Evolutionary conservation across 371 early-diverging fungal genomes (phyloP), one percentile per base, ranked within the genome.

Genomic region (Smittium mucronatum): DNA sequence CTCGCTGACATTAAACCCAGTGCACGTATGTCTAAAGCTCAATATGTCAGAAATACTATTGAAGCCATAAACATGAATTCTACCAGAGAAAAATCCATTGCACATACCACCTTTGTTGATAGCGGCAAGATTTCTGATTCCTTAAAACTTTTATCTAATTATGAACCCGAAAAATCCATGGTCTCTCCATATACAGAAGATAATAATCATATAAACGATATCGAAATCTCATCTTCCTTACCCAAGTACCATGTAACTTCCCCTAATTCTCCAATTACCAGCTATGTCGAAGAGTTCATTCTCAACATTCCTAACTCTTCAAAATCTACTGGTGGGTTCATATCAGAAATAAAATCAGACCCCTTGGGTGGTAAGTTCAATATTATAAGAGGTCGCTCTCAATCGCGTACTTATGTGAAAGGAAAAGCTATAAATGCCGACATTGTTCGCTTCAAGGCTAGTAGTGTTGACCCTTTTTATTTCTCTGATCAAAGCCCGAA

Each of bases 1-100:
- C 85, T 91, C 35, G 92, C 91, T 25, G 86, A 88, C 72, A 86
- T 81, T 58, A 83, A 85, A 33, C 80, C 77, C 1, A 80, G 72
- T 32, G 73, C 75, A 36, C 74, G 81, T 21, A 87, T 87, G 85
- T 71, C 77, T 15, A 74, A 75, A 71, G 79, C 77, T 58, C 70
- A 71, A 28, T 87, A 83, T 70, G 75, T 88, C 2, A 74, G 76
- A 47, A 88, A 86, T 36, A 79, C 81, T 2, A 73, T 81, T 17
- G 81, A 81, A 31, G 79, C 81, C 0, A 75, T 81, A 29, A 47
- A 69, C 15, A 75, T 77, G 71, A 78, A 78, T 71, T 5, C 47
- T 47, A 47, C 5, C 47, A 47, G 21, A 47, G 47, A 47, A 47
- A 47, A 47, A 47, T 21, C 21, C 47, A 47, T 5, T 11, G 5